Evolutionary conservation across 2,329 filamentous ascomycete species (phyloP), one percentile per base, ranked within the genome.

Genomic region (Cryphonectria parasitica): DNA sequence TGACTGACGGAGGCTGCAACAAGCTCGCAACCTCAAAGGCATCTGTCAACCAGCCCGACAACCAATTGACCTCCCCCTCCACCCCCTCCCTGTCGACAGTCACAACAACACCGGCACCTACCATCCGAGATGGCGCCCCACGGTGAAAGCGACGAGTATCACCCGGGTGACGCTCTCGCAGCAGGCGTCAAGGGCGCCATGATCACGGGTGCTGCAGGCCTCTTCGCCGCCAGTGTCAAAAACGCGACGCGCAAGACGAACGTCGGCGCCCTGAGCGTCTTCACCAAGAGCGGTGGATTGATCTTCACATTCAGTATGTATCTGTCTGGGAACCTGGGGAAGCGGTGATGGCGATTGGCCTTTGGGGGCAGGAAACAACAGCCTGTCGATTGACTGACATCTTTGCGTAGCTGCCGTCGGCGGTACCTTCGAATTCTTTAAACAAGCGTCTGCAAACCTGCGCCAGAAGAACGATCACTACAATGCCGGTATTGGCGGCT

Each of bases 221-320:
- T 90, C 72, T 86, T 86, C 25, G 77, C 80, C 54, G 75, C 78
- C 8, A 83, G 83, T 8, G 87, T 97, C 75, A 92, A 95, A 84
- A 98, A 97, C 85, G 93, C 94, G 71, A 87, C 98, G 76, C 87
- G 91, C 69, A 94, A 90, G 84, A 87, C 89, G 79, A 97, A 97
- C 81, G 85, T 96, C 75, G 93, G 94, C 76, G 87, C 90, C 73
- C 89, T 91, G 84, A 92, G 92, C 75, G 87, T 97, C 77, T 90
- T 98, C 79, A 92, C 92, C 63, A 89, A 90, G 77, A 91, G 90
- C 70, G 95, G 94, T 75, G 85, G 90, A 78, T 91, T 91, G 65
- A 92, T 91, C 77, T 79, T 89, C 62, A 89, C 89, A 49, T 91
- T 90, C 77, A 88, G 91, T 93, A 85, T 74, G 86, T 31, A 15